Percentiles rank a stretch among this genome's conserved stretches.
Conservation (phyloP, 2,329 filamentous ascomycete species). For the Raffaelea albimanens region DNA sequence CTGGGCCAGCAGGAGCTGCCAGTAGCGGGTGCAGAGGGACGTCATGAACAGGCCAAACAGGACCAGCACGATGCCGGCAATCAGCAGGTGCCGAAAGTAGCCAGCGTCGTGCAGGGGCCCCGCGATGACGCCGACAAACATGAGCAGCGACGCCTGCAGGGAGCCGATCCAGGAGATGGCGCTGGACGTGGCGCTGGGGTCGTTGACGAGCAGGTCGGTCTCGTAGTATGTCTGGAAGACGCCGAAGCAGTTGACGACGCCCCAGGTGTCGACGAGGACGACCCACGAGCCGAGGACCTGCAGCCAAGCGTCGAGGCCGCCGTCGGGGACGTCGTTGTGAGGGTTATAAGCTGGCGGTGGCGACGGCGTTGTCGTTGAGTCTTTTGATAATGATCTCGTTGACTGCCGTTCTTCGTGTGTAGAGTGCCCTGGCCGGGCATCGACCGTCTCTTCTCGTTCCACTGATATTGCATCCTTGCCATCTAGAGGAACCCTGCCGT, state of each 20-base stretch:
- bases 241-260: constrained; percentile 34
- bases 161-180: constrained; percentile 32
- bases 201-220: constrained; percentile 20
- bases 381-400: too few relatives aligned
- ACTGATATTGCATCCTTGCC: too few relatives aligned
- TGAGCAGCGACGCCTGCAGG: constrained; percentile 30
- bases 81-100: constrained; percentile 27
- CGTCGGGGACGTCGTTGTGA: constrained; percentile 19
- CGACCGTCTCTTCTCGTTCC: too few relatives aligned
- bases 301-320: constrained; percentile 28
- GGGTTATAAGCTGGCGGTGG: too few relatives aligned
- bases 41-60: constrained; percentile 34
- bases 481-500: too few relatives aligned
- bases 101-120: constrained; percentile 34
- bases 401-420: too few relatives aligned
- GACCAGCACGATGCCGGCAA: constrained; percentile 24
- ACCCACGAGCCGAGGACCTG: constrained; percentile 28
- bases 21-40: constrained; percentile 33
- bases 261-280: constrained; percentile 26
- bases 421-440: too few relatives aligned
- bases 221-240: constrained; percentile 37
- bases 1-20: constrained; percentile 29
- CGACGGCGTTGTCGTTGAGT: too few relatives aligned
- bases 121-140: constrained; percentile 28
- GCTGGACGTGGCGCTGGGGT: constrained; percentile 17